These are phyloP conservation scores for Malus hybrid DNA, from an alignment of 331 rosid species.

Conservation along the genomic window DNA sequence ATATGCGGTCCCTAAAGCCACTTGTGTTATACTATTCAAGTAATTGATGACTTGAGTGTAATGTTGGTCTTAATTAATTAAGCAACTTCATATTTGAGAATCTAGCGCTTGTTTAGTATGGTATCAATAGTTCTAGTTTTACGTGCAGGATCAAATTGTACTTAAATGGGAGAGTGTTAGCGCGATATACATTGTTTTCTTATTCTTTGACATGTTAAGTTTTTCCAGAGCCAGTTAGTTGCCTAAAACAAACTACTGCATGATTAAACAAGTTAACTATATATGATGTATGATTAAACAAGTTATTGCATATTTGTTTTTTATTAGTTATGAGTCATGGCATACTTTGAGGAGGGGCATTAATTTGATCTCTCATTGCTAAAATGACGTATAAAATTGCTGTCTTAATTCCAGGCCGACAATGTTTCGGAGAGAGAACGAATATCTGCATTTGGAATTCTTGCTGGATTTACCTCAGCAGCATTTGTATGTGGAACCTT, in stretches of 20 bases:
- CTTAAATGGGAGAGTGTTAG: no score
- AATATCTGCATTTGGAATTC: slow-evolving; percentile 65
- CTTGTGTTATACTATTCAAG: neutral
- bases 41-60: neutral
- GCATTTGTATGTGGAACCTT: slow-evolving; percentile 66
- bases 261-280: neutral
- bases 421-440: slow-evolving; percentile 40
- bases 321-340: neutral
- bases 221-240: neutral
- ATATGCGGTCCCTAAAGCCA: neutral
- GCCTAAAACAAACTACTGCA: neutral
- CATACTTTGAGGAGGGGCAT: neutral
- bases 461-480: slow-evolving; percentile 59
- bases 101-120: no score
- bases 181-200: no score
- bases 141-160: neutral
- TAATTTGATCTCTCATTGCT: neutral
- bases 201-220: neutral
- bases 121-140: no score
- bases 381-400: neutral
- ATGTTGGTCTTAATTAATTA: neutral
- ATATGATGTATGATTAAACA: neutral
- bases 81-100: neutral
- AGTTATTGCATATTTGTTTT: neutral
- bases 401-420: slow-evolving; percentile 47